Evolutionary conservation across 257 asterid species (phyloP).

Genomic region (Henckelia pumila): DNA sequence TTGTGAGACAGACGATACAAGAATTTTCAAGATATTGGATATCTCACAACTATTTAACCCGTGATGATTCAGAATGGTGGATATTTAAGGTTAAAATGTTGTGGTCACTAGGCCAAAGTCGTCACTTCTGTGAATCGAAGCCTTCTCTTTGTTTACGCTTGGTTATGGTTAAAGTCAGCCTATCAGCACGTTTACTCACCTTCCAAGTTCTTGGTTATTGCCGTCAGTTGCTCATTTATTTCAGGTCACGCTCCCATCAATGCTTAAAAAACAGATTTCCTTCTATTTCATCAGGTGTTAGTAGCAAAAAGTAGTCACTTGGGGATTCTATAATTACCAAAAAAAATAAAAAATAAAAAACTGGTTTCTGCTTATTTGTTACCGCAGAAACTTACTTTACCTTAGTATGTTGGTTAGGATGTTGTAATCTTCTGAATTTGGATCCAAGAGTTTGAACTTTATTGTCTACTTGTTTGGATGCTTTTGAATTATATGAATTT

Average conservation of each 20-base stretch:
- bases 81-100: not conserved
- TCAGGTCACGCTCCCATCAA: not conserved
- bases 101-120: not conserved
- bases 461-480: no score
- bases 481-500: no score
- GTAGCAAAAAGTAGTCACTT: not conserved
- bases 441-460: no score
- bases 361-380: not conserved
- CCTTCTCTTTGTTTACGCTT: constrained; percentile 22
- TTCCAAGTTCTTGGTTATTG: not conserved
- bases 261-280: not conserved
- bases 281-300: not conserved
- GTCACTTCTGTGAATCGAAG: constrained; percentile 24
- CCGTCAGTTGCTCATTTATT: not conserved
- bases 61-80: constrained; percentile 22
- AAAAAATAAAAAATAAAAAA: no score
- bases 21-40: constrained; percentile 17
- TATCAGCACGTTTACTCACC: not conserved
- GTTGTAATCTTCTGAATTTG: not conserved
- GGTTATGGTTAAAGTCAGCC: constrained; percentile 9
- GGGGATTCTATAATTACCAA: no score
- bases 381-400: no score
- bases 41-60: constrained; percentile 11
- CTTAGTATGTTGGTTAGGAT: not conserved
- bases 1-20: constrained; percentile 24